Conservation (phyloP, 805 yeast genomes). For the Novakomyces olei region DNA sequence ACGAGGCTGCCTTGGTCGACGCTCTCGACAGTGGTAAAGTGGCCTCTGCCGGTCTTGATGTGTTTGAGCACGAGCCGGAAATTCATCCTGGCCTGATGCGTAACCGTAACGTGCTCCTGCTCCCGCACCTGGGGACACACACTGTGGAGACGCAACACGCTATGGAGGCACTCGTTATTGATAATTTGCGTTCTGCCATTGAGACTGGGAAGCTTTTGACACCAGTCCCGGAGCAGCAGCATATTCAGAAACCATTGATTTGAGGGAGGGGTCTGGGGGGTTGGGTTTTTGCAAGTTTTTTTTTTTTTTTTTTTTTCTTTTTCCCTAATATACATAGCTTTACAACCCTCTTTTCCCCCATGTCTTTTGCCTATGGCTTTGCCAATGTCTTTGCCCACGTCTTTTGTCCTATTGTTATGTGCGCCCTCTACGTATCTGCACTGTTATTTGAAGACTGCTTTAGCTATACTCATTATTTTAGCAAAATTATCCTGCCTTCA, state of each 20-base stretch:
- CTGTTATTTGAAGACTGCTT: too few relatives aligned
- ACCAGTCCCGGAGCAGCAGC: slow-evolving; percentile 1
- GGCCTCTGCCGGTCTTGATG: slow-evolving; percentile 39
- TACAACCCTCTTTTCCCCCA: too few relatives aligned
- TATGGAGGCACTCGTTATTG: slow-evolving; percentile 64
- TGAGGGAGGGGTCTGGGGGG: too few relatives aligned
- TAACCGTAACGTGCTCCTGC: slow-evolving; percentile 32
- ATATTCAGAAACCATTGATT: not conserved
- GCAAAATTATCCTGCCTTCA: too few relatives aligned
- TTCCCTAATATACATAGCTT: too few relatives aligned
- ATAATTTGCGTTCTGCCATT: slow-evolving; percentile 38
- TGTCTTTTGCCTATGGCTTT: too few relatives aligned
- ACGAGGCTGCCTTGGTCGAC: slow-evolving; percentile 31
- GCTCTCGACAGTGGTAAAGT: slow-evolving; percentile 33
- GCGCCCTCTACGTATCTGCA: too few relatives aligned
- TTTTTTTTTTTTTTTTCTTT: too few relatives aligned
- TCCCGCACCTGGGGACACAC: slow-evolving; percentile 83
- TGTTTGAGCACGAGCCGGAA: slow-evolving; percentile 41
- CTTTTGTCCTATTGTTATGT: too few relatives aligned
- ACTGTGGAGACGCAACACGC: slow-evolving; percentile 47
- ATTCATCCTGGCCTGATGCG: slow-evolving; percentile 30
- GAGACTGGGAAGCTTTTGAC: slow-evolving; percentile 30
- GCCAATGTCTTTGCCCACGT: too few relatives aligned
- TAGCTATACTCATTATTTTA: too few relatives aligned
- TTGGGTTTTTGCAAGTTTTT: too few relatives aligned